Percentiles rank a stretch among this genome's conserved stretches.
phyloP scores from a whole-genome alignment of 2,329 filamentous ascomycete genomes.

The Elsinoe australis region DNA sequence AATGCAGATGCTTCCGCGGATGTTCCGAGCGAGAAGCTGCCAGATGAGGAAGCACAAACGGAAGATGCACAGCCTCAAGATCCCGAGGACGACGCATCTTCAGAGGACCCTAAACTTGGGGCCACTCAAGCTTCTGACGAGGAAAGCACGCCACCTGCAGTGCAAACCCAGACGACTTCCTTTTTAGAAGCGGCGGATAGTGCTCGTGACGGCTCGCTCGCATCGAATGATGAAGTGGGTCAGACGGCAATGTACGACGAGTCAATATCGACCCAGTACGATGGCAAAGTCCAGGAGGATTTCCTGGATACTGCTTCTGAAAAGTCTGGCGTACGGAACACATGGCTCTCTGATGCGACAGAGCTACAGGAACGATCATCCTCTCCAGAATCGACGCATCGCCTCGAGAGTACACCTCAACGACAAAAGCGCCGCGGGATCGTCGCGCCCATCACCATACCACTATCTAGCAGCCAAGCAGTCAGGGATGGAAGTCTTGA shows the following conservation, averaged over 20 bases:
- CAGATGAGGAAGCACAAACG: neutral
- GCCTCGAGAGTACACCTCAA: neutral
- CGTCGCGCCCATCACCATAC: neutral
- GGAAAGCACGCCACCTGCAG: slow-evolving; percentile 1
- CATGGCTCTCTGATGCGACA: slow-evolving; percentile 13
- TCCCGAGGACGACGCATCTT: too few relatives aligned
- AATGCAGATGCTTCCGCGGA: neutral
- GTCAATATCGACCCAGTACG: neutral
- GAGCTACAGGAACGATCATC: neutral
- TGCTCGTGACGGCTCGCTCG: slow-evolving; percentile 3
- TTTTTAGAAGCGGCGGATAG: neutral
- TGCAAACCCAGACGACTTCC: neutral
- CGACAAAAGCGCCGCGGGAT: slow-evolving; percentile 11
- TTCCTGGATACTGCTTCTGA: slow-evolving; percentile 9
- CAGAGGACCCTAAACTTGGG: too few relatives aligned
- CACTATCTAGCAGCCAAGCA: neutral
- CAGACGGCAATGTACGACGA: slow-evolving; percentile 13
- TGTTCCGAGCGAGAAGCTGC: neutral
- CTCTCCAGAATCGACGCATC: neutral
- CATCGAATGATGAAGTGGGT: neutral
- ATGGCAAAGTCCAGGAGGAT: neutral
- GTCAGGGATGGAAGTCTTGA: slow-evolving; percentile 42
- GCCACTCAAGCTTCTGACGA: neutral
- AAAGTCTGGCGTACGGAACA: slow-evolving; percentile 4
- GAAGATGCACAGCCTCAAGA: too few relatives aligned